Base-by-base conservation (phyloP, 176 grass and related monocot genomes). In the Avena sativa region DNA sequence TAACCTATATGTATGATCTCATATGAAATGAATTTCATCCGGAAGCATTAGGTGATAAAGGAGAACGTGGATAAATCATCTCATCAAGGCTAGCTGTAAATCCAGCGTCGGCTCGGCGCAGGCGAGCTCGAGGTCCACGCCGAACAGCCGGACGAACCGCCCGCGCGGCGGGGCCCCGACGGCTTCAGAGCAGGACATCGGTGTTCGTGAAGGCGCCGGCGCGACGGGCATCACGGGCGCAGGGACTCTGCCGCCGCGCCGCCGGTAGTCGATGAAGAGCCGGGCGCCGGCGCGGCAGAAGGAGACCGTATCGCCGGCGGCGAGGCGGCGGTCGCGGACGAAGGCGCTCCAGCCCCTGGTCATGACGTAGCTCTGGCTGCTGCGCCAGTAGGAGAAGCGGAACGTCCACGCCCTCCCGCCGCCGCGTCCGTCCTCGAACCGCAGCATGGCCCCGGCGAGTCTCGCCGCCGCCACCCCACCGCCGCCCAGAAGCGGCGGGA, bases 291-390 rank as follows among this genome's bases (percentile, higher is more conserved):
- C 77, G 30, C 73, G 93, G 73, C 51, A 91, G 89, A 95, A 95
- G 48, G 84, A 59, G 67, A 71, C 36, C 3, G 67, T 71, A 36
- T 71, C 67, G 17, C 67, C 66, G 32, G 66, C 66, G 32, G 66
- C 66, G 66, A 69, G 66, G 15, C 8, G 32, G 14, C 34, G 30
- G 32, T 69, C 34, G 1, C 66, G 66, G 81, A 98, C 96, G 81
- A 98, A 98, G 19, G 91, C 86, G 85, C 96, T 98, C 96, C 96
- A 98, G 1, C 96, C 96, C 67, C 95, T 98, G 60, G 96, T 98
- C 93, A 95, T 98, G 43, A 98, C 96, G 85, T 98, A 98, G 90
- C 96, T 98, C 96, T 98, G 96, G 80, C 96, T 98, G 90, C 96
- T 98, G 81, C 95, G 88, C 96, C 96, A 98, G 89, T 98, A 98